Conservation (phyloP, 495 filamentous ascomycete genomes). For the Emericellopsis terricola region DNA sequence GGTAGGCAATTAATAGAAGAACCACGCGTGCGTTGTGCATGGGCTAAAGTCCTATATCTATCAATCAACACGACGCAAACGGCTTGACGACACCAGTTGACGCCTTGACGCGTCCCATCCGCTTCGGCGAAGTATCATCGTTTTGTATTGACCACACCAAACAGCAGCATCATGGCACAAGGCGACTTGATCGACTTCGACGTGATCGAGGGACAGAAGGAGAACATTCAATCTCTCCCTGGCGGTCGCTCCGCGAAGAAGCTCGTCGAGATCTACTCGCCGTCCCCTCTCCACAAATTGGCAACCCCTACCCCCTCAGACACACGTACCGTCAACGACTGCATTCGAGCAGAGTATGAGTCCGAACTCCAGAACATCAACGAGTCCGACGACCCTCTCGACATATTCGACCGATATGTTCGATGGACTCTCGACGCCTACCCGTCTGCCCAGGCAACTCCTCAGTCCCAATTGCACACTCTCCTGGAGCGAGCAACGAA, state of each 20-base stretch:
- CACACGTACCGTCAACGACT: slow-evolving; percentile 59
- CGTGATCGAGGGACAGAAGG: slow-evolving; percentile 89
- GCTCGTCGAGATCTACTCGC: slow-evolving; percentile 69
- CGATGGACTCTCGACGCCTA: slow-evolving; percentile 93
- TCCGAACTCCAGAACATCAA: slow-evolving; percentile 55
- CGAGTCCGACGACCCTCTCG: slow-evolving; percentile 88
- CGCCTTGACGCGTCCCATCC: too few relatives aligned
- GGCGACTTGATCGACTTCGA: slow-evolving; percentile 66
- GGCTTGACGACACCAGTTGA: too few relatives aligned
- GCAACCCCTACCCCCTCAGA: slow-evolving; percentile 43
- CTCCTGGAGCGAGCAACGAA: slow-evolving; percentile 86
- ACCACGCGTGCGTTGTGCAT: too few relatives aligned
- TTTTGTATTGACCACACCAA: too few relatives aligned
- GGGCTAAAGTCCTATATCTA: too few relatives aligned
- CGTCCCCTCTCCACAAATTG: slow-evolving; percentile 34
- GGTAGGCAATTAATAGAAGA: too few relatives aligned
- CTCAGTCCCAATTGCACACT: slow-evolving; percentile 72
- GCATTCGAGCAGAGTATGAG: slow-evolving; percentile 69
- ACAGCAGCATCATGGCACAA: slow-evolving; percentile 24
- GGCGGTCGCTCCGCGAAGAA: slow-evolving; percentile 81
- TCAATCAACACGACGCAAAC: too few relatives aligned
- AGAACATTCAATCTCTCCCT: slow-evolving; percentile 89
- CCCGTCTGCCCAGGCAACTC: slow-evolving; percentile 81
- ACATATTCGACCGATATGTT: slow-evolving; percentile 91
- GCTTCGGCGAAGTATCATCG: too few relatives aligned